A percentile compares a stretch with the other conserved stretches of the same genome.
phyloP scores from a whole-genome alignment of 305 asterid genomes.

The Fraxinus ornus region DNA sequence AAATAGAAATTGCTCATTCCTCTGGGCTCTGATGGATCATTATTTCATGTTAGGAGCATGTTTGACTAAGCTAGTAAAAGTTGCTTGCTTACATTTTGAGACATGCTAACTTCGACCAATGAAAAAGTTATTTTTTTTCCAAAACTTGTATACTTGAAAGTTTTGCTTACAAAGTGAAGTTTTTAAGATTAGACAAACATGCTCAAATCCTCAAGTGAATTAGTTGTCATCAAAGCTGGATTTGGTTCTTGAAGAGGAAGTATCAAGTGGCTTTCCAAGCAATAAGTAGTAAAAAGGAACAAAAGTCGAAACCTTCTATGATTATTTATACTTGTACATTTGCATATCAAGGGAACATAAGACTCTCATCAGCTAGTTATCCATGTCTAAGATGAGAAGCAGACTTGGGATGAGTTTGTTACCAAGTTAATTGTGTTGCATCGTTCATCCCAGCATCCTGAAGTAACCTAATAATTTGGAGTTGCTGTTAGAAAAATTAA shows the following conservation, averaged over 20 bases:
- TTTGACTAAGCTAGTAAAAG: neutral
- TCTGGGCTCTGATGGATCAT: neutral
- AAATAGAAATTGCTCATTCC: neutral
- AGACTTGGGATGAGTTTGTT: slow-evolving; percentile 16
- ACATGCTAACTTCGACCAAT: neutral
- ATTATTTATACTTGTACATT: neutral
- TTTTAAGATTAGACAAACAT: neutral
- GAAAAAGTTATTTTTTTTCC: neutral
- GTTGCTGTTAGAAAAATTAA: slow-evolving; percentile 6
- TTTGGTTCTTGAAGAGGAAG: neutral
- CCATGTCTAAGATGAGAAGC: neutral
- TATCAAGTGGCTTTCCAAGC: neutral
- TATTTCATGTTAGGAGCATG: neutral
- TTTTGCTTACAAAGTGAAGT: neutral
- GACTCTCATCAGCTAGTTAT: neutral
- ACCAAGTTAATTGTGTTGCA: slow-evolving; percentile 84
- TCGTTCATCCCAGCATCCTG: slow-evolving; percentile 91
- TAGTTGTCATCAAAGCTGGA: neutral
- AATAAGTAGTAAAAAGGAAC: neutral
- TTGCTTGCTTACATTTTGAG: neutral
- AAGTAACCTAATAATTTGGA: slow-evolving; percentile 58
- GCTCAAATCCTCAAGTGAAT: neutral
- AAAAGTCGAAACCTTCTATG: too few relatives aligned
- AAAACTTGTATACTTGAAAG: neutral
- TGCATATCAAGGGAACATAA: neutral